Evolutionary conservation across 768 basidiomycete species (phyloP), one percentile per base, ranked within the genome.

Genomic region (Cyathus striatus): DNA sequence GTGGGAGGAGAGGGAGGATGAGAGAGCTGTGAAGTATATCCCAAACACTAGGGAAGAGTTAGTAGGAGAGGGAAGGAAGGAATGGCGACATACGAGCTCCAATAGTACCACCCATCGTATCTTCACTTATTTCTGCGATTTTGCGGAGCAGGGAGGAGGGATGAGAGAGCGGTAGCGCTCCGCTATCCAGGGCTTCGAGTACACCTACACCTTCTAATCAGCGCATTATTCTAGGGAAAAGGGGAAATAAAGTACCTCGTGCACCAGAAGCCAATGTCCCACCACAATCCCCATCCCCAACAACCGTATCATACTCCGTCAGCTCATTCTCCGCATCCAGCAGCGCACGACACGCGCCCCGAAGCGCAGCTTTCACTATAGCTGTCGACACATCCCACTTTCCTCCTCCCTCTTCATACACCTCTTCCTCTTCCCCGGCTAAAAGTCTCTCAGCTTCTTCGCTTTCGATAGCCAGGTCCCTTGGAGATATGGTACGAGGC

Each of bases 211-310:
- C n/a, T n/a, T n/a, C n/a, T n/a, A n/a, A n/a, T n/a, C n/a, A n/a
- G n/a, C n/a, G n/a, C n/a, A n/a, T n/a, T n/a, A n/a, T n/a, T n/a
- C n/a, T n/a, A n/a, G n/a, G n/a, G n/a, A n/a, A n/a, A n/a, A n/a
- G n/a, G n/a, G n/a, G n/a, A 3, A 34, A 13, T 9, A 23, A 34
- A 33, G 7, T 39, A 65, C 62, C 65, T 59, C 46, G 57, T 5
- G 69, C 68, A 7, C 81, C 80, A 3, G 70, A 61, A 6, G 73
- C 65, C 46, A 81, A 76, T 5, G 79, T 81, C 27, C 73, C 61
- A 6, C 81, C 79, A 37, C 79, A 80, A 53, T 83, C 79, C 5
- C 80, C 81, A 56, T 83, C 81, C 21, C 81, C 80, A 6, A 76
- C 66, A 21, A 81, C 62, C 6, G 77, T 79, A 54, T 83, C 83